These are phyloP conservation scores for Linum tenue DNA, from an alignment of 345 rosid species.

Conservation along the genomic window DNA sequence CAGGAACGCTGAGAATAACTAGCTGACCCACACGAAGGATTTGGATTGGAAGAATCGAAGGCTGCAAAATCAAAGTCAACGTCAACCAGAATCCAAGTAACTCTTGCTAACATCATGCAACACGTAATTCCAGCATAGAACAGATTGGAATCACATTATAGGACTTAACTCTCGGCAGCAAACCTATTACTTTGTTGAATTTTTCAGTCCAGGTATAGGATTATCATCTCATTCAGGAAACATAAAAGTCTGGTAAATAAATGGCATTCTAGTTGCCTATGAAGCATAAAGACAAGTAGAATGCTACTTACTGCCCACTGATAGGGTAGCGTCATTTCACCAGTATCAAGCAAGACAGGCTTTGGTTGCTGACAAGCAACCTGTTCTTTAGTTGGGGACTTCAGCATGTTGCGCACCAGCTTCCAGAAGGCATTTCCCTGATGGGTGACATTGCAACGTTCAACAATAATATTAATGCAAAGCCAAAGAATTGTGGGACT, in stretches of 20 bases:
- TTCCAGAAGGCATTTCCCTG: constrained; percentile 97
- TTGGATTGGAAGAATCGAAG: constrained; percentile 90
- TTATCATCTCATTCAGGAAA: not conserved
- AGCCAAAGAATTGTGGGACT: not conserved
- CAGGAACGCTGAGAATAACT: constrained; percentile 86
- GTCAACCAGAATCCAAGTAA: constrained; percentile 1
- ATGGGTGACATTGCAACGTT: constrained; percentile 2
- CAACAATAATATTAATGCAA: not conserved
- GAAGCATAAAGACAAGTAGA: not conserved
- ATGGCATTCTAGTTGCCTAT: not conserved
- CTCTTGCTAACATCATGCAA: not conserved
- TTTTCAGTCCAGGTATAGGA: not conserved
- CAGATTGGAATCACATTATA: not conserved
- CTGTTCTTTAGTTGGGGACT: constrained; percentile 64
- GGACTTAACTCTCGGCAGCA: too few species aligned
- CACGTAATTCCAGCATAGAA: not conserved
- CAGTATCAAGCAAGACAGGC: constrained; percentile 95
- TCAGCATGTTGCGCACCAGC: constrained; percentile 64
- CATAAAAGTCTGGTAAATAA: too few species aligned
- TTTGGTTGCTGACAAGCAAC: constrained; percentile 78
- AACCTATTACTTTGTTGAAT: too few species aligned
- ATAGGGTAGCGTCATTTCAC: constrained; percentile 92
- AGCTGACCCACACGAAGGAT: constrained; percentile 82
- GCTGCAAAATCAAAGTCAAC: constrained; percentile 46
- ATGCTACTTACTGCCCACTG: constrained; percentile 81